These are phyloP conservation scores for Pachysolen tannophilus DNA, from an alignment of 805 yeast genomes.

Conservation along the genomic window DNA sequence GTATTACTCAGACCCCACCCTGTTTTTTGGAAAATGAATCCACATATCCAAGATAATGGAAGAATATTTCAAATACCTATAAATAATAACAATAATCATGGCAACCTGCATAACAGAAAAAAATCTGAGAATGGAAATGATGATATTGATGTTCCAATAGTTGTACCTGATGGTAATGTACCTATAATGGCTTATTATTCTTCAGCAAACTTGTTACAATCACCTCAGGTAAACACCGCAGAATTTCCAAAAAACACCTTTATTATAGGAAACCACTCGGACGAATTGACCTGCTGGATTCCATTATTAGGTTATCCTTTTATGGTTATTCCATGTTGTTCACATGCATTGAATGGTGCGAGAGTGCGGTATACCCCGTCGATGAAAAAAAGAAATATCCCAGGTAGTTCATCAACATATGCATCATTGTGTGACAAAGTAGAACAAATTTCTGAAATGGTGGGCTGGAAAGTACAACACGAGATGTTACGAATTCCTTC, in stretches of 20 bases:
- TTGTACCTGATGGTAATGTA: conserved; percentile 18
- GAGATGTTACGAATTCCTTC: conserved; percentile 92
- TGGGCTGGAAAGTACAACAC: conserved; percentile 80
- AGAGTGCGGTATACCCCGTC: conserved; percentile 55
- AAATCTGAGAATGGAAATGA: not conserved
- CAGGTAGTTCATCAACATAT: conserved; percentile 48
- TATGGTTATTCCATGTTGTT: conserved; percentile 92
- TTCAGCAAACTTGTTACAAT: conserved; percentile 40
- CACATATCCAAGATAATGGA: conserved; percentile 53
- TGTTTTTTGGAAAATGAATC: conserved; percentile 41
- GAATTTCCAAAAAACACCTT: conserved; percentile 69
- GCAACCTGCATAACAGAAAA: conserved; percentile 4
- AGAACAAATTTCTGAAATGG: conserved; percentile 51
- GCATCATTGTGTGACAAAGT: conserved; percentile 84
- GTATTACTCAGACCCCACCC: conserved; percentile 66
- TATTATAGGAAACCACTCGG: conserved; percentile 90
- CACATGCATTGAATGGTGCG: conserved; percentile 77
- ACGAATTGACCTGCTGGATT: conserved; percentile 92
- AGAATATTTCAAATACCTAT: conserved; percentile 48
- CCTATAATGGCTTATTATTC: conserved; percentile 49
- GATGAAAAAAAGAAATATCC: conserved; percentile 12
- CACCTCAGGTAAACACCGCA: conserved; percentile 50
- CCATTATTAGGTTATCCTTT: conserved; percentile 84
- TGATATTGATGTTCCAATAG: too few species aligned
- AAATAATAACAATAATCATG: conserved; percentile 15